Conservation (phyloP, 305 asterid species). For the Solanum hybrid region DNA sequence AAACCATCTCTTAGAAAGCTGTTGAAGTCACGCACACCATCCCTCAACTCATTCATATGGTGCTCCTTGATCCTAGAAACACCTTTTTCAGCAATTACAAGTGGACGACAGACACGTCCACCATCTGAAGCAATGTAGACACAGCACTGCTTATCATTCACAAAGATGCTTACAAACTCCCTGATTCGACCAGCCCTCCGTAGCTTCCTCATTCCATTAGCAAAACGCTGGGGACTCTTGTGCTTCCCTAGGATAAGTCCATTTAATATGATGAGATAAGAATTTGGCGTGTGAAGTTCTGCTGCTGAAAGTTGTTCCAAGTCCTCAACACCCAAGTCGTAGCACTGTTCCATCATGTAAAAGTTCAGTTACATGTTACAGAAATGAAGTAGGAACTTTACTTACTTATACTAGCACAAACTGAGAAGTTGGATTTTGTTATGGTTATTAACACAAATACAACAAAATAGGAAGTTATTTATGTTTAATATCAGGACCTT, state of each 20-base stretch:
- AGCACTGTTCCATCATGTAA: constrained; percentile 40
- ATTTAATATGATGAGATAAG: constrained; percentile 61
- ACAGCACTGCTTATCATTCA: constrained; percentile 84
- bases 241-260: constrained; percentile 96
- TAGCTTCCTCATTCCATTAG: constrained; percentile 67
- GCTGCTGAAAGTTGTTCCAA: constrained; percentile 76
- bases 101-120: constrained; percentile 98
- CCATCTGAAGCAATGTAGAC: constrained; percentile 98
- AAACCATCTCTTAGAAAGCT: constrained; percentile 78
- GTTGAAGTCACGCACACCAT: constrained; percentile 76
- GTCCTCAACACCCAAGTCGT: constrained; percentile 65
- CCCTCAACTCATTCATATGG: constrained; percentile 98
- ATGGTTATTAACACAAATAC: not conserved
- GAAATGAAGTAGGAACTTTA: not conserved
- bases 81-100: constrained; percentile 91
- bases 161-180: constrained; percentile 89
- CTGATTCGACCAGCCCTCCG: constrained; percentile 84
- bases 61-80: constrained; percentile 83
- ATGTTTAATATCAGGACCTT: not conserved
- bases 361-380: not conserved
- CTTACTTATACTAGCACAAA: not conserved
- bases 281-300: constrained; percentile 76
- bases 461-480: not conserved
- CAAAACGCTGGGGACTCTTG: constrained; percentile 62
- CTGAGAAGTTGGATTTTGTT: not conserved